Conservation (phyloP, 108 stramenopile species). For the Cyclotella atomus region DNA sequence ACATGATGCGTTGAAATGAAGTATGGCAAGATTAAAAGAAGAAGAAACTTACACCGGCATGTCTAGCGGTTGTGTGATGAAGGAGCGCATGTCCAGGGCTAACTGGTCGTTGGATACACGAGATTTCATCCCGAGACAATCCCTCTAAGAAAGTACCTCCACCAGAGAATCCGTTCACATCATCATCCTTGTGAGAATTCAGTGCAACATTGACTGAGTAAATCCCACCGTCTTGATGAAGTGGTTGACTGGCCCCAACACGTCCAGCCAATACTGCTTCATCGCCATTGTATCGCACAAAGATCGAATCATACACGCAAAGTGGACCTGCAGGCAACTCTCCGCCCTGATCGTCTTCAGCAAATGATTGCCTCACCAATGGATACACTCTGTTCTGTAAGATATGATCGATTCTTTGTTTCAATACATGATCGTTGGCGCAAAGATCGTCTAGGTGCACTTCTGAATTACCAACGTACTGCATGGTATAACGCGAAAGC, state of each 20-base stretch:
- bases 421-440: slow-evolving; percentile 28
- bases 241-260: slow-evolving; percentile 66
- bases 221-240: slow-evolving; percentile 76
- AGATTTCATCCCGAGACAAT: slow-evolving; percentile 28
- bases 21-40: background rate
- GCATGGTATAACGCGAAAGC: slow-evolving; percentile 46
- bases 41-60: slow-evolving; percentile 53
- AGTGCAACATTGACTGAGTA: slow-evolving; percentile 74
- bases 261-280: slow-evolving; percentile 40
- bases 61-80: slow-evolving; percentile 64
- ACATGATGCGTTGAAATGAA: background rate
- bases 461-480: slow-evolving; percentile 47
- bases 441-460: slow-evolving; percentile 48
- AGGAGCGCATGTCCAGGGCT: slow-evolving; percentile 61
- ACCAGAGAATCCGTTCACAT: slow-evolving; percentile 50
- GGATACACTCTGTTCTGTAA: slow-evolving; percentile 61
- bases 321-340: slow-evolving; percentile 33
- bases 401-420: slow-evolving; percentile 34
- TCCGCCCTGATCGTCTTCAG: slow-evolving; percentile 14
- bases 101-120: slow-evolving; percentile 49
- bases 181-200: slow-evolving; percentile 39
- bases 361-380: slow-evolving; percentile 58
- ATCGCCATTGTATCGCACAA: slow-evolving; percentile 76
- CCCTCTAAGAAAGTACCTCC: slow-evolving; percentile 78
- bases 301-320: slow-evolving; percentile 71